Evolutionary conservation across 495 filamentous ascomycete genomes (phyloP).

Genomic region (Penicillium cosmopolitanum): DNA sequence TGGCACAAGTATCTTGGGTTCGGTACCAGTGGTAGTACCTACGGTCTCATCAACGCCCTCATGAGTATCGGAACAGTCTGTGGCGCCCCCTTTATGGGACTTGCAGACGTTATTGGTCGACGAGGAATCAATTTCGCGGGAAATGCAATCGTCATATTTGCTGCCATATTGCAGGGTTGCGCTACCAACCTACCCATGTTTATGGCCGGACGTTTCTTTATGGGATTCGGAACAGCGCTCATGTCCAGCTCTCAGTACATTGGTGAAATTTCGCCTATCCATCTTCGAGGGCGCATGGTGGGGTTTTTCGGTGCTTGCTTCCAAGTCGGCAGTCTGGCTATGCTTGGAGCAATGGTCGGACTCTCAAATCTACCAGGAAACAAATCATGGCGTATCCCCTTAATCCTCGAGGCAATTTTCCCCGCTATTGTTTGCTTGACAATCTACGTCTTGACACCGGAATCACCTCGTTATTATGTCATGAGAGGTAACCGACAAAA

Average conservation of each 20-base stretch:
- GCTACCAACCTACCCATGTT: slow-evolving; percentile 38
- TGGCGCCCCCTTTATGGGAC: slow-evolving; percentile 40
- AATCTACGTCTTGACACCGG: slow-evolving; percentile 43
- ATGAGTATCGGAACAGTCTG: slow-evolving; percentile 46
- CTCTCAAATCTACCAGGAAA: slow-evolving; percentile 32
- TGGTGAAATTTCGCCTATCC: slow-evolving; percentile 46
- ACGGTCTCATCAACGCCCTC: slow-evolving; percentile 40
- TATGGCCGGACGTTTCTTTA: slow-evolving; percentile 46
- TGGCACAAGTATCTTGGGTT: slow-evolving; percentile 43
- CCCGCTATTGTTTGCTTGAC: slow-evolving; percentile 42
- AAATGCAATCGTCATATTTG: slow-evolving; percentile 41
- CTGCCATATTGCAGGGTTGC: slow-evolving; percentile 43
- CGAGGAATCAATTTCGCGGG: slow-evolving; percentile 45
- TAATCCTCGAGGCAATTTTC: slow-evolving; percentile 43
- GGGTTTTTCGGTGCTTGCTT: slow-evolving; percentile 50
- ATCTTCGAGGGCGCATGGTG: slow-evolving; percentile 47
- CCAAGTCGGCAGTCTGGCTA: slow-evolving; percentile 43
- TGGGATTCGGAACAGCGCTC: slow-evolving; percentile 45
- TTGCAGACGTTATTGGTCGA: slow-evolving; percentile 44
- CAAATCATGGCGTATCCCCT: slow-evolving; percentile 39
- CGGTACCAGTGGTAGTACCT: slow-evolving; percentile 29
- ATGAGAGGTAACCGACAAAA: slow-evolving; percentile 39
- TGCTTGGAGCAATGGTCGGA: slow-evolving; percentile 42
- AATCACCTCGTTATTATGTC: slow-evolving; percentile 47
- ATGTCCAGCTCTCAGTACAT: slow-evolving; percentile 48